phyloP scores from a whole-genome alignment of 2,329 filamentous ascomycete genomes.

The Penicillium sp. region DNA sequence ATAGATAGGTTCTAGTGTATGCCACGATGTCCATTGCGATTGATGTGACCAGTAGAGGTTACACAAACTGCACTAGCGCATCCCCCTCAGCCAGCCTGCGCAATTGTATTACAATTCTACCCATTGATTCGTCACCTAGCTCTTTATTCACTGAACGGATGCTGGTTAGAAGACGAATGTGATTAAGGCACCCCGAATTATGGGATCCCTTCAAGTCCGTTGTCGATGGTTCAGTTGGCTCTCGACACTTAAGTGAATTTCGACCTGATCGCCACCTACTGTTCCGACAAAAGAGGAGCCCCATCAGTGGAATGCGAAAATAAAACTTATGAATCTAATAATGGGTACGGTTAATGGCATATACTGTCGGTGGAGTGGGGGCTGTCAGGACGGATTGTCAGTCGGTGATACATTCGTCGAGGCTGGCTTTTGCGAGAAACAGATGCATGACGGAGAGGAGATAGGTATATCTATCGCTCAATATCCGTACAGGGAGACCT shows the following conservation, averaged over 20 bases:
- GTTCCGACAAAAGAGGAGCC: no score
- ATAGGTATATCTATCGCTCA: neutral
- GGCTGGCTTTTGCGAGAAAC: slow-evolving; percentile 22
- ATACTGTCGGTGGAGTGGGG: no score
- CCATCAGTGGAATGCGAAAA: no score
- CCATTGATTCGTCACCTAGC: neutral
- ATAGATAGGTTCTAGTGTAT: neutral
- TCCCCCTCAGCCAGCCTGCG: neutral
- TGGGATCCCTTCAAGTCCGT: no score
- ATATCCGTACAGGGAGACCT: neutral
- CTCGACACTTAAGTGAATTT: no score
- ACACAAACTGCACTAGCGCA: neutral
- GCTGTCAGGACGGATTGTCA: neutral
- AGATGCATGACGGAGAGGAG: neutral
- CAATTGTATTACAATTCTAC: neutral
- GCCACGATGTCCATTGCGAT: neutral
- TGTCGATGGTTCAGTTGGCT: no score
- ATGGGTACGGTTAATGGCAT: no score
- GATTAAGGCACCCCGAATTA: no score
- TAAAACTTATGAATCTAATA: no score
- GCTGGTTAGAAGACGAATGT: no score
- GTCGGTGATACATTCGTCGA: slow-evolving; percentile 27
- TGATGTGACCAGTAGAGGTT: neutral
- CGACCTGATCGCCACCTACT: no score
- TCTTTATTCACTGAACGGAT: neutral